phyloP scores from a whole-genome alignment of 352 stramenopile genomes.

The Phytopythium cucurbitacearum region DNA sequence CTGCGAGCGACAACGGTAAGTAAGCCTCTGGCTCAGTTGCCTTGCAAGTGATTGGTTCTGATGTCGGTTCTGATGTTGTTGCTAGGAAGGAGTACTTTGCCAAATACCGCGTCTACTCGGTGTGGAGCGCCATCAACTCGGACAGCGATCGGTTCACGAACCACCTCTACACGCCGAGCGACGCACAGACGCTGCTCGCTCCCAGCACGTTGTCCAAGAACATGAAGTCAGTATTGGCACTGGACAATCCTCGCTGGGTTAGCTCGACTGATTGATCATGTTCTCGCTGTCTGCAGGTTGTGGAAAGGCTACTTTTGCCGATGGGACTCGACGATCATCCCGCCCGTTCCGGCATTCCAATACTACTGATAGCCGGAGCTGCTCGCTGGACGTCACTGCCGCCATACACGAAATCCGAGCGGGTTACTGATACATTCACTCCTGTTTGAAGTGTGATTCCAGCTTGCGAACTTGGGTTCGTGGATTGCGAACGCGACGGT shows the following conservation, averaged over 20 bases:
- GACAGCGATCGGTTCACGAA: constrained; percentile 73
- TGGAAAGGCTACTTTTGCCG: constrained; percentile 86
- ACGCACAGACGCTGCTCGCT: constrained; percentile 36
- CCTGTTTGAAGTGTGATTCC: no score
- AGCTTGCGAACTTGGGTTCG: no score
- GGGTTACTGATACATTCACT: neutral
- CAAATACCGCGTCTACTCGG: constrained; percentile 70
- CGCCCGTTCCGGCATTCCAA: constrained; percentile 58
- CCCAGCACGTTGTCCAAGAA: constrained; percentile 84
- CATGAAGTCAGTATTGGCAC: constrained; percentile 63
- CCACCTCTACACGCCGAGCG: constrained; percentile 48
- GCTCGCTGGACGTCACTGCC: neutral
- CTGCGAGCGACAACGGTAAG: constrained; percentile 86
- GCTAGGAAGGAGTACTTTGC: constrained; percentile 72
- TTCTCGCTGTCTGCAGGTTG: constrained; percentile 34
- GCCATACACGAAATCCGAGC: neutral
- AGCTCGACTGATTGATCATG: neutral
- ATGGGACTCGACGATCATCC: constrained; percentile 76
- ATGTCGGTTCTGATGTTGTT: neutral
- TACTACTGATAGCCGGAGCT: constrained; percentile 49
- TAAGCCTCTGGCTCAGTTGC: constrained; percentile 2
- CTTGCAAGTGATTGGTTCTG: constrained; percentile 4
- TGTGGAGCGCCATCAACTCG: constrained; percentile 80
- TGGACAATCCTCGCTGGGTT: constrained; percentile 1
- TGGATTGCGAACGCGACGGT: no score